Conservation (phyloP, 768 basidiomycete species). For the Lactarius hengduanensis region DNA sequence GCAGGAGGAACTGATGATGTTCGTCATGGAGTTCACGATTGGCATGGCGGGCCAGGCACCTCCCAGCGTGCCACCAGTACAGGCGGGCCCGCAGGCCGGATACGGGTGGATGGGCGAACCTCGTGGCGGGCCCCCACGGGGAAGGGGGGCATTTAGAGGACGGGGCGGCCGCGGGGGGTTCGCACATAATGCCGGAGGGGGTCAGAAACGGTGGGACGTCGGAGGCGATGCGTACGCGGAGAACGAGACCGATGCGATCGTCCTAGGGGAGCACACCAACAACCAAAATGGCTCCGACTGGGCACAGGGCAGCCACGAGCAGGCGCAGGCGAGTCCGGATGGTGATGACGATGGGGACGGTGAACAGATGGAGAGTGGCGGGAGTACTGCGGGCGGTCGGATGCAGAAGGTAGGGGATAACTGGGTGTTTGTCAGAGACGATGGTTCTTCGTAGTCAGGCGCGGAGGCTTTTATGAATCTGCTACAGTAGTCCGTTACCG, state of each 20-base stretch:
- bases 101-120: constrained; percentile 18
- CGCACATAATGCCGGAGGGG: constrained; percentile 46
- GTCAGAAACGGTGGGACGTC: constrained; percentile 35
- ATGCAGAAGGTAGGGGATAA: constrained; percentile 73
- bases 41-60: constrained; percentile 21
- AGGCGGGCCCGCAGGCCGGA: constrained; percentile 15
- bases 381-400: constrained; percentile 32
- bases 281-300: constrained; percentile 20
- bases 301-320: constrained; percentile 22
- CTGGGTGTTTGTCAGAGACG: constrained; percentile 62
- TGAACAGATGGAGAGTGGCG: constrained; percentile 4
- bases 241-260: constrained; percentile 53
- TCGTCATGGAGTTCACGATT: constrained; percentile 49
- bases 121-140: constrained; percentile 29
- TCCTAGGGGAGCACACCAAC: constrained; percentile 51
- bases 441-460: constrained; percentile 26
- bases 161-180: constrained; percentile 35
- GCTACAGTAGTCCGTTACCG: background rate
- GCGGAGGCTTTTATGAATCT: constrained; percentile 28
- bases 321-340: constrained; percentile 5
- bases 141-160: constrained; percentile 39
- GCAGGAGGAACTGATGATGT: constrained; percentile 75
- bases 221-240: constrained; percentile 38
- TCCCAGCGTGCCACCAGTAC: background rate
- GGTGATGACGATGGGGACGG: constrained; percentile 15